Conservation (phyloP, 2,329 filamentous ascomycete species). For the Colletotrichum coccodes region DNA sequence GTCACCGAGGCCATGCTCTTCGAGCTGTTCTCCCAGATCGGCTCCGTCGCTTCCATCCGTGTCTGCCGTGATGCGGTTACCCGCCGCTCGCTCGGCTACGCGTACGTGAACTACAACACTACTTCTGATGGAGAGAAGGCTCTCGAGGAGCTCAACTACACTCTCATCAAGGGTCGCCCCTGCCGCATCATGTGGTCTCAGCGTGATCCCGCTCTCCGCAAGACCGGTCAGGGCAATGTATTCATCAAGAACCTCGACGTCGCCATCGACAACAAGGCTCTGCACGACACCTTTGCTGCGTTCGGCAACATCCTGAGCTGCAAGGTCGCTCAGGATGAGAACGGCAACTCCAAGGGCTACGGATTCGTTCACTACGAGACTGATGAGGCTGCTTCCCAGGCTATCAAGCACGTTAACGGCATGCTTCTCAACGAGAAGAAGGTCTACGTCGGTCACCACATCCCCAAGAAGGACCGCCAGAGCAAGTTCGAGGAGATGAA, state of each 20-base stretch:
- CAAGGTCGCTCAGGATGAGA: conserved; percentile 99
- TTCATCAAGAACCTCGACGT: conserved; percentile 99
- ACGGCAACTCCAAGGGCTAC: conserved; percentile 97
- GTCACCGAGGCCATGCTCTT: conserved; percentile 99
- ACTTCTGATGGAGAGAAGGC: conserved; percentile 96
- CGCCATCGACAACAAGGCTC: conserved; percentile 99
- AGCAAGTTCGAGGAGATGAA: conserved; percentile 99
- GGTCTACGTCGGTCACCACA: conserved; percentile 99
- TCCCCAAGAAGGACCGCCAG: conserved; percentile 99
- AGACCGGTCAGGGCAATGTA: conserved; percentile 98
- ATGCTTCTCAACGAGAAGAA: conserved; percentile 99
- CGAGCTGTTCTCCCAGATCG: conserved; percentile 99
- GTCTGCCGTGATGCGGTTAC: conserved; percentile 99
- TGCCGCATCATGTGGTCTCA: conserved; percentile 99
- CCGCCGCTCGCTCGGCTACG: conserved; percentile 97
- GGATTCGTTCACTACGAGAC: conserved; percentile 99
- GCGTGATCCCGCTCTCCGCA: conserved; percentile 97
- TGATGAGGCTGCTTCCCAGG: conserved; percentile 93
- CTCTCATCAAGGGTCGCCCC: conserved; percentile 96
- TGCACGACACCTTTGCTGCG: conserved; percentile 98
- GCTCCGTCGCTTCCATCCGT: conserved; percentile 98
- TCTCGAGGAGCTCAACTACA: conserved; percentile 99
- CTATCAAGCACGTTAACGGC: conserved; percentile 99
- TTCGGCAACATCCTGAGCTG: conserved; percentile 99
- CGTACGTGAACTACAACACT: conserved; percentile 99